Evolutionary conservation across 306 rosid genomes (phyloP).

Genomic region (Corylus heterophylla): DNA sequence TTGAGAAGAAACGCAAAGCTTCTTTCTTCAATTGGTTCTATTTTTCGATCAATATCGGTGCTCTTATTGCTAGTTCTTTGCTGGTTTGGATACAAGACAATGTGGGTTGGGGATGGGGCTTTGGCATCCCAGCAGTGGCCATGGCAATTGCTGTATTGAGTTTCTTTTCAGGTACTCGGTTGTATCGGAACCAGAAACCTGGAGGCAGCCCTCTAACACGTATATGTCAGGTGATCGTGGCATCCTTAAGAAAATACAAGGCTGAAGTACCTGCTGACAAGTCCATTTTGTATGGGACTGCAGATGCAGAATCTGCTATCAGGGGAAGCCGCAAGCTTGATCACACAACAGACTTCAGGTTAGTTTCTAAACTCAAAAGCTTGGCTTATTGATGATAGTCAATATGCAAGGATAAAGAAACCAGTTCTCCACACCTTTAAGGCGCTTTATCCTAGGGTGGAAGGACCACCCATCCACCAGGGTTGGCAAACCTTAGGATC

Average conservation of each 20-base stretch:
- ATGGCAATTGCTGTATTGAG: slow-evolving; percentile 72
- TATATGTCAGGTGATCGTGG: slow-evolving; percentile 62
- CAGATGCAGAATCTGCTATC: slow-evolving; percentile 60
- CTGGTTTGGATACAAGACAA: slow-evolving; percentile 69
- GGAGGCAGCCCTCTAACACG: slow-evolving; percentile 77
- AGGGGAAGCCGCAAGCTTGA: slow-evolving; percentile 81
- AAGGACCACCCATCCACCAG: not conserved
- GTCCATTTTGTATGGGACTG: slow-evolving; percentile 54
- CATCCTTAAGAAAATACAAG: slow-evolving; percentile 47
- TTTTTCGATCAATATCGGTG: slow-evolving; percentile 74
- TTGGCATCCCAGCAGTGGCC: slow-evolving; percentile 66
- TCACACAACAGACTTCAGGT: slow-evolving; percentile 65
- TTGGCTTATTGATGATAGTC: not conserved
- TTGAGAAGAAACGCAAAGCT: slow-evolving; percentile 60
- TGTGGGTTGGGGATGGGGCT: slow-evolving; percentile 88
- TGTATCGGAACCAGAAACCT: slow-evolving; percentile 68
- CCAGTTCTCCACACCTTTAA: not conserved
- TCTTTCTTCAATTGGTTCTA: slow-evolving; percentile 89
- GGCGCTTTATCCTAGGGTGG: not conserved
- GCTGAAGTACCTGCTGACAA: slow-evolving; percentile 53
- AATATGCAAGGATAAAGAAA: not conserved
- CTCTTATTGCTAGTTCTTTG: slow-evolving; percentile 65
- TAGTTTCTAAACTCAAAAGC: slow-evolving; percentile 9
- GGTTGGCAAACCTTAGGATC: not conserved
- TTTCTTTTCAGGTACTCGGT: slow-evolving; percentile 64